These are phyloP conservation scores for Aspergillus egyptiacus DNA, from an alignment of 495 filamentous ascomycete genomes.

Conservation along the genomic window DNA sequence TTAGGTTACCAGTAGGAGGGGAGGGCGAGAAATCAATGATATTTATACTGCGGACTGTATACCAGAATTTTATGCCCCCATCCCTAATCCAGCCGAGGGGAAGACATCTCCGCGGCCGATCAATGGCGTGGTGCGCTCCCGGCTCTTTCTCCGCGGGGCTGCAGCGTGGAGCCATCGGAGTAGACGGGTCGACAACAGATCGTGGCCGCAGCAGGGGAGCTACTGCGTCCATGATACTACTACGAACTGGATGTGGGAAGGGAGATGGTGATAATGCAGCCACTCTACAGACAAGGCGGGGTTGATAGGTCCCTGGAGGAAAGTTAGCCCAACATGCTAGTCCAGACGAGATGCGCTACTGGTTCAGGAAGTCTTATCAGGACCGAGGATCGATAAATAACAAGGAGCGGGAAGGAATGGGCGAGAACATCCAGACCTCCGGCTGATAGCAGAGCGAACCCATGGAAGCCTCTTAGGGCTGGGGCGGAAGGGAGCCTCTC, in stretches of 20 bases:
- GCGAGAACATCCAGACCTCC: too few relatives aligned
- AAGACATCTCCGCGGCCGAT: constrained; percentile 2
- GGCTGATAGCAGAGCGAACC: too few relatives aligned
- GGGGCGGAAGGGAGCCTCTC: too few relatives aligned
- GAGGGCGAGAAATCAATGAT: not conserved
- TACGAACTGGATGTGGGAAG: not conserved
- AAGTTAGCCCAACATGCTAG: too few relatives aligned
- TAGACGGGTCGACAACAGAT: too few relatives aligned
- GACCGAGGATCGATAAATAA: not conserved
- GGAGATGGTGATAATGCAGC: not conserved
- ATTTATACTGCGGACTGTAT: not conserved
- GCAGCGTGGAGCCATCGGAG: not conserved
- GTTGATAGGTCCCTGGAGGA: too few relatives aligned
- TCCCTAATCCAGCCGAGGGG: not conserved
- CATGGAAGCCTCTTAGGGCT: too few relatives aligned
- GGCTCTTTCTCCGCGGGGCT: constrained; percentile 1
- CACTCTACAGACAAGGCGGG: not conserved
- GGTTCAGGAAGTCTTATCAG: not conserved
- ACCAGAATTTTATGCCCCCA: not conserved
- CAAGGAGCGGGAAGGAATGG: not conserved
- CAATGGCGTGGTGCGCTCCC: constrained; percentile 1
- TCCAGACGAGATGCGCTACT: too few relatives aligned
- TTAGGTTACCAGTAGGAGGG: not conserved
- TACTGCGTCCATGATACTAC: too few relatives aligned
- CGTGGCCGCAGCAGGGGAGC: too few relatives aligned